phyloP scores from a whole-genome alignment of 805 yeast species.

The Lipomyces yamadae region DNA sequence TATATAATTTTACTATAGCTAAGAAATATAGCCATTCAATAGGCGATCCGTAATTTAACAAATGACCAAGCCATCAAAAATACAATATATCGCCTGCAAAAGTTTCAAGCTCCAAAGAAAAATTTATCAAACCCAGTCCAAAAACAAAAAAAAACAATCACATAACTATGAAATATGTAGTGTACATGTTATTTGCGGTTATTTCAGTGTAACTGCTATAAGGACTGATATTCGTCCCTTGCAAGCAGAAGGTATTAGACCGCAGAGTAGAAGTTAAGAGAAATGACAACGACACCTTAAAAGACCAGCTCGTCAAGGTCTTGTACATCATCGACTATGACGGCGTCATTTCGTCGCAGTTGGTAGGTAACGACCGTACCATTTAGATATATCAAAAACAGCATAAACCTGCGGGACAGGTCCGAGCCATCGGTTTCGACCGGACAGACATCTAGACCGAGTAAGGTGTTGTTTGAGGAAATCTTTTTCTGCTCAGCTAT shows the following conservation, averaged over 20 bases:
- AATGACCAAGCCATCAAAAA: background rate
- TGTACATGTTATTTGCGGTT: background rate
- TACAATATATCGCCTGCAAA: background rate
- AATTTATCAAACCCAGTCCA: background rate
- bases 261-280: background rate
- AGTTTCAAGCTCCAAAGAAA: background rate
- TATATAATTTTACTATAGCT: too few relatives aligned
- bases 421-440: slow-evolving; percentile 8
- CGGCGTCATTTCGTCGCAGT: slow-evolving; percentile 10
- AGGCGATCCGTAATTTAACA: background rate
- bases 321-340: slow-evolving; percentile 10
- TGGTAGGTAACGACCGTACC: slow-evolving; percentile 29
- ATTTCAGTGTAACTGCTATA: background rate
- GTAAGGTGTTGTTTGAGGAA: slow-evolving; percentile 11
- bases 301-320: slow-evolving; percentile 17
- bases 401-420: slow-evolving; percentile 17
- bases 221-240: background rate
- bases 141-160: background rate
- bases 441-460: slow-evolving; percentile 19
- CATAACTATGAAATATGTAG: background rate
- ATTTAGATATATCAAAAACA: slow-evolving; percentile 20
- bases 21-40: too few relatives aligned
- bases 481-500: slow-evolving; percentile 4
- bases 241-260: background rate
- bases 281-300: background rate